These are phyloP conservation scores for Boletus edulis DNA, from an alignment of 768 basidiomycete genomes.

Conservation along the genomic window DNA sequence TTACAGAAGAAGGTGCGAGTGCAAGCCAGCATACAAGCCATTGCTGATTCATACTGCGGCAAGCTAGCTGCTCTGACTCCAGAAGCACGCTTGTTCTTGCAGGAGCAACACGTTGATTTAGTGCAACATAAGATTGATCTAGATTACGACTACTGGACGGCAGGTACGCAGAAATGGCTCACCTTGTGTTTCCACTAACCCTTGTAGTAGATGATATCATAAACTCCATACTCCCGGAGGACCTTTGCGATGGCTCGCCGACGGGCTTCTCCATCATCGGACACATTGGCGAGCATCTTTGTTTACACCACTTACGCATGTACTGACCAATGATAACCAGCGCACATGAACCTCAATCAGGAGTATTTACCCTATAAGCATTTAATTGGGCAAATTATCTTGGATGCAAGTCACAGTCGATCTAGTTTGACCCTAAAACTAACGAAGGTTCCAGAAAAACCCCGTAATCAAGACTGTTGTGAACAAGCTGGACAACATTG, in stretches of 20 bases:
- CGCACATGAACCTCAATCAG: conserved; percentile 86
- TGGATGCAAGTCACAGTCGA: conserved; percentile 63
- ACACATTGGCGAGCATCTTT: conserved; percentile 73
- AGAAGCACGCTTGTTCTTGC: conserved; percentile 54
- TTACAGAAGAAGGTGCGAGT: conserved; percentile 55
- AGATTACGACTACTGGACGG: conserved; percentile 86
- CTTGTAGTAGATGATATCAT: conserved; percentile 72
- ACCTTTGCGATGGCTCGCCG: conserved; percentile 75
- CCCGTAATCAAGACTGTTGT: conserved; percentile 80
- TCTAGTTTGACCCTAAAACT: not conserved
- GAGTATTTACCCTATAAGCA: conserved; percentile 92
- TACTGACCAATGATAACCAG: conserved; percentile 38
- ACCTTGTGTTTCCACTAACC: not conserved
- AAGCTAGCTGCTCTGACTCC: conserved; percentile 69
- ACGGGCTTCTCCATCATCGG: conserved; percentile 86
- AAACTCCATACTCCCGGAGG: conserved; percentile 75
- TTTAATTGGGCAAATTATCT: conserved; percentile 86
- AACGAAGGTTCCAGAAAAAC: conserved; percentile 69
- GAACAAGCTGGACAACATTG: conserved; percentile 88
- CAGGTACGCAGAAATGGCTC: conserved; percentile 48
- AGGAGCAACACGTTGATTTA: conserved; percentile 53
- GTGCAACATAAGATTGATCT: conserved; percentile 60
- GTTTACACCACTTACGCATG: not conserved
- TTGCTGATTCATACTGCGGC: conserved; percentile 12
- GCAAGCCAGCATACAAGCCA: not conserved